Evolutionary conservation across 1,284 basidiomycete genomes (phyloP).

Genomic region (Ustanciosporium gigantosporum): DNA sequence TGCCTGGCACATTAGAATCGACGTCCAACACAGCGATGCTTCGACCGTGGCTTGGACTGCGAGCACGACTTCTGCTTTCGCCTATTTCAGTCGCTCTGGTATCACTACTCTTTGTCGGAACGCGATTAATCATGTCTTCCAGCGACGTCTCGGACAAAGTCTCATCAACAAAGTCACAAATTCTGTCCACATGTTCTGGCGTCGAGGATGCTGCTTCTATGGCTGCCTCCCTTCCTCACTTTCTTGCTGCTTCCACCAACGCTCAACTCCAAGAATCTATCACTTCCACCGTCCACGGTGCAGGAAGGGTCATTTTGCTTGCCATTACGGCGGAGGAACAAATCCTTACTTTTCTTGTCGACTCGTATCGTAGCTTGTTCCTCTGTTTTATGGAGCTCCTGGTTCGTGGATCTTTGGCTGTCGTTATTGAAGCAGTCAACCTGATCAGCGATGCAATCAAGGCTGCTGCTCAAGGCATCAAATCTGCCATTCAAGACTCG

Average conservation of each 20-base stretch:
- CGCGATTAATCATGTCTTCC: constrained; percentile 75
- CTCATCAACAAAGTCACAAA: constrained; percentile 71
- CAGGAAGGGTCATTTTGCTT: constrained; percentile 63
- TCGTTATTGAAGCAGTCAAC: constrained; percentile 79
- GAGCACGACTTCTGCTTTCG: constrained; percentile 78
- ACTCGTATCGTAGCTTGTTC: constrained; percentile 86
- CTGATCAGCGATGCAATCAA: constrained; percentile 71
- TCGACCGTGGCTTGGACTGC: constrained; percentile 80
- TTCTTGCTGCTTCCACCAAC: constrained; percentile 81
- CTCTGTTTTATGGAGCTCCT: constrained; percentile 89
- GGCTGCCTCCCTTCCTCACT: constrained; percentile 81
- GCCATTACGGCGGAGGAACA: constrained; percentile 36
- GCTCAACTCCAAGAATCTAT: constrained; percentile 75
- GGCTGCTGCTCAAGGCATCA: constrained; percentile 71
- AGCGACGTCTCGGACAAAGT: constrained; percentile 72
- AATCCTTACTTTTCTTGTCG: constrained; percentile 72
- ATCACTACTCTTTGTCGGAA: constrained; percentile 82
- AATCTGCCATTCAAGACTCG: constrained; percentile 68
- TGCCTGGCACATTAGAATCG: too few relatives aligned
- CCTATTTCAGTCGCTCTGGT: constrained; percentile 72
- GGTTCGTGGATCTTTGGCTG: constrained; percentile 76
- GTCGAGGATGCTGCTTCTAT: constrained; percentile 80
- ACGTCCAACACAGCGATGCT: too few relatives aligned
- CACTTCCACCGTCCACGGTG: constrained; percentile 76
- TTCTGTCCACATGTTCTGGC: constrained; percentile 78